Base-by-base conservation (phyloP, 2,329 filamentous ascomycete species). In the Aspergillus sp. region DNA sequence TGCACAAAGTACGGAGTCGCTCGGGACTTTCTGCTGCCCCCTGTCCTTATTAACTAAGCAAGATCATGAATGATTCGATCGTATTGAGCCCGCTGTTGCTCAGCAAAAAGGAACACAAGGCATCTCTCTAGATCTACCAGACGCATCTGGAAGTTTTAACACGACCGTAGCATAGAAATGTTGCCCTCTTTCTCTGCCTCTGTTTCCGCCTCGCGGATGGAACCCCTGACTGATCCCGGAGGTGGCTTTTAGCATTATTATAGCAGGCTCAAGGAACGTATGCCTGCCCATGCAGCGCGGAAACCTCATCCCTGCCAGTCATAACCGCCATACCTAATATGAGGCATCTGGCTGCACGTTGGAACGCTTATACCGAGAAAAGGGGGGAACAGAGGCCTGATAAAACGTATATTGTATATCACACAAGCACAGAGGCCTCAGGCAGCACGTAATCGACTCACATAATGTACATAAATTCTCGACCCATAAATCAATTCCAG, bases 381-480 rank as follows among this genome's bases (percentile, higher is more conserved):
- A 45, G 25, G 36, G 43, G 32, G 13, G 8, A 12, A 12, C 36
- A 38, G 13, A 41, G 28, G 43, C 28, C 17, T 15, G 39, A 32
- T 13, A 36, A 39, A 17, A 45, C 25, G 23, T 32, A 47, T 38
- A 36, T 53, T 43, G 32, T 25, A 51, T 59, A 45, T 43, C 57
- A 52, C 52, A 21, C 55, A 61, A 61, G 30, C 41, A 49, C 54
- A 48, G 59, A 62, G 45, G 25, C 25, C 25, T 28, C 25, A 28
- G 25, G 47, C 55, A 59, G 54, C 43, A 64, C 58, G 58, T 63
- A 51, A 59, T 59, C 59, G 51, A 59, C 57, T 58, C 54, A 57
- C 60, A 62, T 62, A 64, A 63, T 65, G 55, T 67, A 67, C 65
- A 67, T 55, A 63, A 36, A 51, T 55, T 50, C 47, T 61, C 56